A percentile compares a stretch with the other conserved stretches of the same genome.
Conservation (phyloP, 2,329 filamentous ascomycete genomes). For the Esteya vermicola region DNA sequence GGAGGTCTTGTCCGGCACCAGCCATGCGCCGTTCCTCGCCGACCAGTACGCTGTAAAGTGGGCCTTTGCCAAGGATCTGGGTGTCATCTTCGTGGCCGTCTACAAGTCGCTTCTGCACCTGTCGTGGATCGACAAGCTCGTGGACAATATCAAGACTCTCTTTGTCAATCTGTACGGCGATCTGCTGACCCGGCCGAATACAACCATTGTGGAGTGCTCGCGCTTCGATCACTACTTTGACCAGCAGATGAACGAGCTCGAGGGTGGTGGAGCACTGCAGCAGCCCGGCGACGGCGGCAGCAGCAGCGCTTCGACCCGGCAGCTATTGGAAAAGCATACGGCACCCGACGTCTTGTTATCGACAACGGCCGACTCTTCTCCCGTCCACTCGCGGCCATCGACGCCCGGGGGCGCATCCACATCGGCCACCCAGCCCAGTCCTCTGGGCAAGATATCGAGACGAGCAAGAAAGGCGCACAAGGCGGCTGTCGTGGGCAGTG, state of each 20-base stretch:
- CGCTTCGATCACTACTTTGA: conserved; percentile 90
- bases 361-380: conserved; percentile 33
- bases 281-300: background rate
- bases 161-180: conserved; percentile 85
- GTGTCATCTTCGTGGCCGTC: conserved; percentile 92
- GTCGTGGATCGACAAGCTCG: conserved; percentile 91
- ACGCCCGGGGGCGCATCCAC: conserved; percentile 47
- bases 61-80: conserved; percentile 82
- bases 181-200: conserved; percentile 68
- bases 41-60: conserved; percentile 94
- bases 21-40: conserved; percentile 58
- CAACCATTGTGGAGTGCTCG: conserved; percentile 61
- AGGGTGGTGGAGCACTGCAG: conserved; percentile 21
- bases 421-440: conserved; percentile 58
- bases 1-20: conserved; percentile 41
- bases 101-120: conserved; percentile 92
- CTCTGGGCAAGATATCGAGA: conserved; percentile 63
- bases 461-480: conserved; percentile 60
- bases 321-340: no score
- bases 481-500: conserved; percentile 37
- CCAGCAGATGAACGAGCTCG: conserved; percentile 75
- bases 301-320: no score
- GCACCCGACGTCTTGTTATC: no score
- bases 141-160: conserved; percentile 86
- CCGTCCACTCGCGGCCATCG: conserved; percentile 63